Evolutionary conservation across 306 rosid species (phyloP).

Genomic region (Argentina anserina): DNA sequence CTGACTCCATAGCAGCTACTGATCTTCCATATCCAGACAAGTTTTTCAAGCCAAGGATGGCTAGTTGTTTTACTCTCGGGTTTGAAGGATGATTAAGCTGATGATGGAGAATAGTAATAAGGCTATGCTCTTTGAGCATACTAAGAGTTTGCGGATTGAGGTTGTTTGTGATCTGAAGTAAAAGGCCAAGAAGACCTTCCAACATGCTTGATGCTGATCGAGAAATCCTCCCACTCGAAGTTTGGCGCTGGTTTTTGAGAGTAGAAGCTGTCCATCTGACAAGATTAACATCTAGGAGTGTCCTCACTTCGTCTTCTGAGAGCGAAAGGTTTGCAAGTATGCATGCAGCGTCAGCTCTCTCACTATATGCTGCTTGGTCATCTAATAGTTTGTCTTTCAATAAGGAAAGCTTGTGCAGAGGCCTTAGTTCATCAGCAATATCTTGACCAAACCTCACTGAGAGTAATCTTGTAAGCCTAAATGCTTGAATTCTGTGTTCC

Average conservation of each 20-base stretch:
- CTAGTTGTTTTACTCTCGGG: constrained; percentile 43
- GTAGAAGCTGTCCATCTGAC: constrained; percentile 38
- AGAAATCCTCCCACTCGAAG: constrained; percentile 33
- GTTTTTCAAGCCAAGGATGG: constrained; percentile 47
- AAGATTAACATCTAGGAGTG: constrained; percentile 42
- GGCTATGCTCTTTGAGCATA: constrained; percentile 36
- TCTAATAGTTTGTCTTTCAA: constrained; percentile 45
- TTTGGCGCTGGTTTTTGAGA: constrained; percentile 32
- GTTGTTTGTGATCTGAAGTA: constrained; percentile 42
- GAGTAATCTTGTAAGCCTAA: constrained; percentile 42
- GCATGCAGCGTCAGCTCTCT: constrained; percentile 54
- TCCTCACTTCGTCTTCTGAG: constrained; percentile 38
- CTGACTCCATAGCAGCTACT: constrained; percentile 25
- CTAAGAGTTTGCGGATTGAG: constrained; percentile 34
- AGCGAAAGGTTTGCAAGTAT: constrained; percentile 46
- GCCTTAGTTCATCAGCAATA: constrained; percentile 43
- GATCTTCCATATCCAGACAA: constrained; percentile 47
- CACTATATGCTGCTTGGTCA: constrained; percentile 37
- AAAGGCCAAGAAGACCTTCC: constrained; percentile 63
- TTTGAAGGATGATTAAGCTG: constrained; percentile 46
- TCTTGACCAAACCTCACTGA: constrained; percentile 47
- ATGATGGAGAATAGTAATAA: constrained; percentile 42
- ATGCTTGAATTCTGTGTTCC: constrained; percentile 45
- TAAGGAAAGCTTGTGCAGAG: constrained; percentile 35
- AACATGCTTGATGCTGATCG: constrained; percentile 37